Evolutionary conservation across 2,329 filamentous ascomycete species (phyloP).

Genomic region (Fusarium paranaense): DNA sequence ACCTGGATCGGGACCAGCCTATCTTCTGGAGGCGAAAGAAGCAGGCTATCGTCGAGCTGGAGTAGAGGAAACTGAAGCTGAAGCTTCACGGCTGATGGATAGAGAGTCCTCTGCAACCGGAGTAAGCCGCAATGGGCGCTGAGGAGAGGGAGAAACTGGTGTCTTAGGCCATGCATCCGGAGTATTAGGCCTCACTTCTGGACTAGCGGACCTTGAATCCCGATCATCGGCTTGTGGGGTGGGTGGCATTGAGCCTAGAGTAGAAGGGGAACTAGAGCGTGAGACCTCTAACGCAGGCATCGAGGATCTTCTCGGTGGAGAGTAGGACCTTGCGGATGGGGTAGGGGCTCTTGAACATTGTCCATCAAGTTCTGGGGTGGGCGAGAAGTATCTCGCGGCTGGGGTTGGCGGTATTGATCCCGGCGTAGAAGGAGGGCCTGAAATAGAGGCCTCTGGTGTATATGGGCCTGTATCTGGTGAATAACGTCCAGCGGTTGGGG

Average conservation of each 20-base stretch:
- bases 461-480: not conserved
- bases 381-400: not conserved
- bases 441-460: not conserved
- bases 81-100: not conserved
- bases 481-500: not conserved
- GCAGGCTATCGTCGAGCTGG: not conserved
- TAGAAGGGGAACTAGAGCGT: not conserved
- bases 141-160: not conserved
- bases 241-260: not conserved
- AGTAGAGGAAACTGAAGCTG: not conserved
- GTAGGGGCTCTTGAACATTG: not conserved
- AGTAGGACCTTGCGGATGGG: not conserved
- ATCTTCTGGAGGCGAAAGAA: not conserved
- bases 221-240: not conserved
- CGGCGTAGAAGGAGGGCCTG: not conserved
- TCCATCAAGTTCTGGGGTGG: not conserved
- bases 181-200: not conserved
- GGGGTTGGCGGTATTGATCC: not conserved
- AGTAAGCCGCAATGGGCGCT: not conserved
- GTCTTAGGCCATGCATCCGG: not conserved
- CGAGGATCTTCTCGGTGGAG: not conserved
- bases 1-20: no score
- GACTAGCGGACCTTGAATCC: not conserved
- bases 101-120: not conserved
- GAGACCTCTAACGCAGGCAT: not conserved